Evolutionary conservation across 1,284 basidiomycete genomes (phyloP), one percentile per base, ranked within the genome.

Genomic region (Boletus albobrunnescens): DNA sequence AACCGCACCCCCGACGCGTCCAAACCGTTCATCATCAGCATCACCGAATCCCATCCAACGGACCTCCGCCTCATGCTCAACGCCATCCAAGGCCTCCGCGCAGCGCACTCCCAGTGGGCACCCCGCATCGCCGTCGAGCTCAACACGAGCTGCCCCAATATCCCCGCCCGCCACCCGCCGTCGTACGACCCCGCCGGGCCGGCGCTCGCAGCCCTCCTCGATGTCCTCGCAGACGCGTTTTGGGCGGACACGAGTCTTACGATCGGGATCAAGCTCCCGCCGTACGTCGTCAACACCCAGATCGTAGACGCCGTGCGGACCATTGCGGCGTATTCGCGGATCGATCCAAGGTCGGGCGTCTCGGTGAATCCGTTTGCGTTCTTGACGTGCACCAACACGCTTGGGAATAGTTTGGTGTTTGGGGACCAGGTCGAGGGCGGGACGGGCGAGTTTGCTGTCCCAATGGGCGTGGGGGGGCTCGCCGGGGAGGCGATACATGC

Each of bases 81-180:
- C 30, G 57, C 70, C 17, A 76, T 91, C 56, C 82, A 82, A 57
- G 58, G 46, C 4, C 70, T 88, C 11, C 78, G 84, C n/a, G 46
- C 55, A 2, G 72, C 16, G 16, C 31, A 71, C 44, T 16, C 49
- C 47, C 41, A 44, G 49, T 50, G 59, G 39, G 58, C 57, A 10
- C 63, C 74, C 17, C 68, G 69, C 31, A 70, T 87, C 47, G 87
- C 75, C 10, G 69, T 90, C 55, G 89, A 91, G 64, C 71, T 90
- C 57, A 91, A 91, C 63, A 81, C 84, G 0, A 84, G 81, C 28
- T 91, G 89, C 55, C 88, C 88, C 7, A 91, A 91, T 61, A 85
- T 91, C 53, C 50, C 45, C 30, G 68, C 71, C 31, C 64, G 74
- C 1, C 76, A 85, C 1, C 88, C 88, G 0, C 79, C 81, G 3